Evolutionary conservation across 805 yeast genomes (phyloP).

Genomic region (Candida takata): DNA sequence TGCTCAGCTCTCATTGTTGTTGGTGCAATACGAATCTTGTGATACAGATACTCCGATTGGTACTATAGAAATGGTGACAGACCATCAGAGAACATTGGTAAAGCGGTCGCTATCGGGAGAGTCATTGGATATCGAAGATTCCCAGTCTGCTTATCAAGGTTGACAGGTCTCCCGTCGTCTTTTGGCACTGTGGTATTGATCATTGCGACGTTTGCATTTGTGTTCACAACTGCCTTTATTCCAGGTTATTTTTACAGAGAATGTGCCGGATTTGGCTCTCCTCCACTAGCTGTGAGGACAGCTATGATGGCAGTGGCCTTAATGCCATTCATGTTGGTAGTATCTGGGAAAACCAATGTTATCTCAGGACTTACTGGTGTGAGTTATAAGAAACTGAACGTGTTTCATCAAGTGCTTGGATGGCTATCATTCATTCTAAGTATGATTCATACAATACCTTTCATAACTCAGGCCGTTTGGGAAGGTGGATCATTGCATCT

Average conservation of each 20-base stretch:
- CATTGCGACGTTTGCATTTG: slow-evolving; percentile 27
- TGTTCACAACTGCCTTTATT: slow-evolving; percentile 27
- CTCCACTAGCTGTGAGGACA: slow-evolving; percentile 50
- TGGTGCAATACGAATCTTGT: slow-evolving; percentile 4
- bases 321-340: slow-evolving; percentile 41
- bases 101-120: no score
- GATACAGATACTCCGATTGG: slow-evolving; percentile 13
- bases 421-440: slow-evolving; percentile 39
- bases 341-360: slow-evolving; percentile 48
- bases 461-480: slow-evolving; percentile 32
- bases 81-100: no score
- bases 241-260: slow-evolving; percentile 47
- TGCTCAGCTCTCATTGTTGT: slow-evolving; percentile 10
- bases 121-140: slow-evolving; percentile 27
- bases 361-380: slow-evolving; percentile 44
- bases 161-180: slow-evolving; percentile 33
- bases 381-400: slow-evolving; percentile 48
- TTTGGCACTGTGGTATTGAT: slow-evolving; percentile 30
- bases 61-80: slow-evolving; percentile 11
- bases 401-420: slow-evolving; percentile 35
- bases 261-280: slow-evolving; percentile 49
- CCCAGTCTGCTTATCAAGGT: slow-evolving; percentile 26
- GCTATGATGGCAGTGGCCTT: slow-evolving; percentile 45
- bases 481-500: slow-evolving; percentile 42
- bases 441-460: slow-evolving; percentile 45